Percentiles rank a stretch among this genome's conserved stretches.
Conservation (phyloP, 768 basidiomycete genomes). For the Exidia glandulosa region DNA sequence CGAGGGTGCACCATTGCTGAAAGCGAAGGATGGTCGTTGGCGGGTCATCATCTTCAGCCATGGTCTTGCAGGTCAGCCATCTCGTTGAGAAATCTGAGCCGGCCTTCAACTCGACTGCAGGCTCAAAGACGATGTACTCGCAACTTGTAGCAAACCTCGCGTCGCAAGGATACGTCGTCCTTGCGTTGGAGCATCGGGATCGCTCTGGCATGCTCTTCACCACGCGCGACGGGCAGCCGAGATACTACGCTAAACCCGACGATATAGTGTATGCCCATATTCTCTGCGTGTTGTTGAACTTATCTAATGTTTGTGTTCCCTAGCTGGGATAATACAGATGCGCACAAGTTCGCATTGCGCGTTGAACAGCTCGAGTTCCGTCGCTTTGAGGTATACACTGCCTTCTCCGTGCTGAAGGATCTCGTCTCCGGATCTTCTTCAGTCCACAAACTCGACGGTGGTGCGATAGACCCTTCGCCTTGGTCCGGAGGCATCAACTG, state of each 20-base stretch:
- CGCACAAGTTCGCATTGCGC: constrained; percentile 39
- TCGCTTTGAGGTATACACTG: constrained; percentile 53
- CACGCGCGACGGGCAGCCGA: constrained; percentile 3
- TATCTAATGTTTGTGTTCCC: constrained; percentile 11
- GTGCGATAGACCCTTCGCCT: constrained; percentile 38
- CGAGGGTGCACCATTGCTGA: constrained; percentile 41
- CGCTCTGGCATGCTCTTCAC: constrained; percentile 38
- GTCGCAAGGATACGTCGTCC: constrained; percentile 67
- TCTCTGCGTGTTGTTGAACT: constrained; percentile 1
- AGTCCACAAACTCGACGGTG: constrained; percentile 38
- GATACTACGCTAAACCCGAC: constrained; percentile 44
- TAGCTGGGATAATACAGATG: constrained; percentile 19
- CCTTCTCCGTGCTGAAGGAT: constrained; percentile 45
- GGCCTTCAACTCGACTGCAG: background rate
- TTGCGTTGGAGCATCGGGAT: constrained; percentile 77
- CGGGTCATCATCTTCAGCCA: constrained; percentile 79
- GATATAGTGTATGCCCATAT: constrained; percentile 29
- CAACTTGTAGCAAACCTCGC: constrained; percentile 67
- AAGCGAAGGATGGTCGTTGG: constrained; percentile 29
- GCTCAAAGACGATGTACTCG: constrained; percentile 21
- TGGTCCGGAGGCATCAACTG: constrained; percentile 16
- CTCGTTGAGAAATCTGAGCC: constrained; percentile 50
- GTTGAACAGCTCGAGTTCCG: constrained; percentile 62
- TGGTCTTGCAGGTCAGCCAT: constrained; percentile 63
- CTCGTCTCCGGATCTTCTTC: constrained; percentile 31